phyloP scores from a whole-genome alignment of 2,329 filamentous ascomycete genomes.

The Colletotrichum sp. region DNA sequence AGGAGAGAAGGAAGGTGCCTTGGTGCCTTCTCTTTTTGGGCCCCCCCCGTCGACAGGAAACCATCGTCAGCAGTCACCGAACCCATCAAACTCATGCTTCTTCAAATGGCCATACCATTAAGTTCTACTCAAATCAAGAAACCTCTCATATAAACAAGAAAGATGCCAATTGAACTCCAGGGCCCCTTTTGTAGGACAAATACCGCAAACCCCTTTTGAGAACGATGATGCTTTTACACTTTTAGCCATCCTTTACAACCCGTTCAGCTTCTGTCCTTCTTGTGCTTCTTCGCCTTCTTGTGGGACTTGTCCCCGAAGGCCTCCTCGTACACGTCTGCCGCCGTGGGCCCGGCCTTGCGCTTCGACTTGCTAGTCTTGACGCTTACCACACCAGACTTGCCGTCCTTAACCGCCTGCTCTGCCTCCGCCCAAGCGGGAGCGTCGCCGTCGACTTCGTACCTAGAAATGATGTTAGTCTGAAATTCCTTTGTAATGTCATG shows the following conservation, averaged over 20 bases:
- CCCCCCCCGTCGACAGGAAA: not conserved
- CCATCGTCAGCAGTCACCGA: not conserved
- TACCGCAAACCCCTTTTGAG: not conserved
- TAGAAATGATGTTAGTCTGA: conserved; percentile 34
- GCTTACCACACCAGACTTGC: conserved; percentile 72
- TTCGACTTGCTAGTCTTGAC: conserved; percentile 81
- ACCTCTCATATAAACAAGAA: not conserved
- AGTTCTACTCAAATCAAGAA: not conserved
- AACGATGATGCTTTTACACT: conserved; percentile 14
- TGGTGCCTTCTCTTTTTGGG: not conserved
- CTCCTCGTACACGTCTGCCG: conserved; percentile 67
- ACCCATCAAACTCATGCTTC: not conserved
- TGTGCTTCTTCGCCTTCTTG: conserved; percentile 57
- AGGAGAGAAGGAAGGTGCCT: not conserved
- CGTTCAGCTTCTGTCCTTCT: conserved; percentile 22
- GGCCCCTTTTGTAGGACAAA: conserved; percentile 1
- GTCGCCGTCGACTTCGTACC: conserved; percentile 70
- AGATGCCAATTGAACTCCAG: conserved; percentile 16
- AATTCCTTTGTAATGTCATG: not conserved
- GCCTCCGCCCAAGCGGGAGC: conserved; percentile 69
- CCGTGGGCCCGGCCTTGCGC: conserved; percentile 71
- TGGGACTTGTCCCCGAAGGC: conserved; percentile 58
- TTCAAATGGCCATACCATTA: not conserved
- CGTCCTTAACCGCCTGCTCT: conserved; percentile 76
- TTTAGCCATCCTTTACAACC: not conserved